Percentiles rank a stretch among this genome's conserved stretches.
Evolutionary conservation across 2,329 filamentous ascomycete genomes (phyloP).

Genomic region (Clarireedia sp.): DNA sequence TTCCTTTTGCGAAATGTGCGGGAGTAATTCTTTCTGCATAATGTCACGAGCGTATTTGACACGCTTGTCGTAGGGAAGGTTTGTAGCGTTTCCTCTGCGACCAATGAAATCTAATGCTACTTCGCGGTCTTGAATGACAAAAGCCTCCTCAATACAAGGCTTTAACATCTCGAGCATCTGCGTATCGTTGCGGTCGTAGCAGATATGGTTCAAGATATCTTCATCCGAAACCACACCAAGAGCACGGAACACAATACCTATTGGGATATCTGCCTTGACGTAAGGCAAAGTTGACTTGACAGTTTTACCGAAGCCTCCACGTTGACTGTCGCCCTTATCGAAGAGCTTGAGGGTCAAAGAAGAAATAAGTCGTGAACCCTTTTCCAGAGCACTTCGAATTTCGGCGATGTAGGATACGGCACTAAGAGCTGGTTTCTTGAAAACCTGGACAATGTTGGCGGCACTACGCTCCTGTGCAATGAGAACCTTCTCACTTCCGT

Average conservation of each 20-base stretch:
- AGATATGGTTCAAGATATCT: constrained; percentile 96
- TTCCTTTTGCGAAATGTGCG: constrained; percentile 91
- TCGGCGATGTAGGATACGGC: constrained; percentile 90
- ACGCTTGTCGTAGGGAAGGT: constrained; percentile 76
- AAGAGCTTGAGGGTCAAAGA: constrained; percentile 87
- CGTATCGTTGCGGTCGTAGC: constrained; percentile 88
- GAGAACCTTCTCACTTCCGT: constrained; percentile 95
- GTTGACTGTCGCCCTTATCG: constrained; percentile 72
- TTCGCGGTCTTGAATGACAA: constrained; percentile 91
- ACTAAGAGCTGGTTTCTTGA: constrained; percentile 92
- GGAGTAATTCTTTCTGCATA: constrained; percentile 91
- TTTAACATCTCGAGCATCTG: constrained; percentile 97
- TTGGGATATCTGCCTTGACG: constrained; percentile 86
- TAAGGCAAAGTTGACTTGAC: constrained; percentile 90
- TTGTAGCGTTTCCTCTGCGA: constrained; percentile 73
- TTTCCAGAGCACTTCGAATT: constrained; percentile 92
- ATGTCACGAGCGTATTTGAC: constrained; percentile 89
- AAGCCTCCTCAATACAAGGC: constrained; percentile 93
- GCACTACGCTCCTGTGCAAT: constrained; percentile 97
- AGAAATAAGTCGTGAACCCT: constrained; percentile 89
- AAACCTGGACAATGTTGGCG: constrained; percentile 97
- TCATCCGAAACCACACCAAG: constrained; percentile 94
- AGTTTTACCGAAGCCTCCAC: constrained; percentile 75
- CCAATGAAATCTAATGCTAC: constrained; percentile 93
- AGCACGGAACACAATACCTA: constrained; percentile 91